Evolutionary conservation across 176 grass and related monocot genomes (phyloP), one percentile per base, ranked within the genome.

Genomic region (Neostapfia colusana): DNA sequence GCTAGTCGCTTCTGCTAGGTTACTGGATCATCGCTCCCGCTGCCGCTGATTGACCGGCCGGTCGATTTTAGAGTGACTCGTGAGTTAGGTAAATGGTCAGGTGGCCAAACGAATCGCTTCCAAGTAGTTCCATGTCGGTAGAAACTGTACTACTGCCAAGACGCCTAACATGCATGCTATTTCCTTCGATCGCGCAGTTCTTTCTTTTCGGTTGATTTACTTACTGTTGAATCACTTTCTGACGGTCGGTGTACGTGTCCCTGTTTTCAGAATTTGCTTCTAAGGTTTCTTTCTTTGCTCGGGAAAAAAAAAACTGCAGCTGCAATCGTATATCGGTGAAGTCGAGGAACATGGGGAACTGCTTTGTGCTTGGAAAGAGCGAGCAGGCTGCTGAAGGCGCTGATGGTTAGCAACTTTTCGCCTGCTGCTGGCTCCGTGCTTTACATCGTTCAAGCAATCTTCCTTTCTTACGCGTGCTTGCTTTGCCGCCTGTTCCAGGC

Each of bases 401-500:
- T 75, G 81, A 88, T 7, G 81, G 86, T 84, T 34, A 84, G 75
- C 17, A 34, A 50, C 4, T 28, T 69, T 8, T 68, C 26, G 45
- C 21, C 31, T 31, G n/a, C n/a, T n/a, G n/a, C n/a, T 9, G 12
- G 10, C 0, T 73, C 23, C 75, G 20, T 70, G 1, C n/a, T 1
- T 40, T 50, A 6, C 7, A n/a, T 28, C n/a, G 7, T 39, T 6
- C 4, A 63, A 79, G 27, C 25, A 56, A 6, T 38, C 70, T 28
- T n/a, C 53, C 10, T 8, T 75, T 72, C 85, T 81, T 48, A 83
- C 20, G 42, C 4, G 18, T 35, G 27, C 9, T 72, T 72, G 44
- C 76, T 70, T 80, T 56, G 65, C 69, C 75, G 65, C 69, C 75
- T 79, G 63, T 85, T 58, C 70, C 80, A 86, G 93, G 49, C 56